Percentiles rank a stretch among this genome's conserved stretches.
phyloP scores from a whole-genome alignment of 2,329 filamentous ascomycete species.

The Trichophyton benhamiae region DNA sequence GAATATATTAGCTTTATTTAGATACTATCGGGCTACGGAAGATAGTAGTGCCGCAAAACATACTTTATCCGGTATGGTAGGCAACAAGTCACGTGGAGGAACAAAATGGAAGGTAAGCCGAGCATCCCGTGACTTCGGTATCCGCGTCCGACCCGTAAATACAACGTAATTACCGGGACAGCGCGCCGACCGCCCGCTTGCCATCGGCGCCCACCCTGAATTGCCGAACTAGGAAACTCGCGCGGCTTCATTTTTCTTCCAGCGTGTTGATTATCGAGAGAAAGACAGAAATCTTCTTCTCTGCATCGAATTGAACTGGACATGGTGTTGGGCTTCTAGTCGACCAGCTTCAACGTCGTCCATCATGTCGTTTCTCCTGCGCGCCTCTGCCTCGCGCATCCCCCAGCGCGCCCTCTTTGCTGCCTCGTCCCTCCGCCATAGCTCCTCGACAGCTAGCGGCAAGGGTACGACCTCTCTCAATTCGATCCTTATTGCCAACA shows the following conservation, averaged over 20 bases:
- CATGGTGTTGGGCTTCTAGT: constrained; percentile 1
- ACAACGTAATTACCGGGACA: background rate
- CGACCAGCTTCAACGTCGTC: constrained; percentile 1
- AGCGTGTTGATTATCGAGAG: background rate
- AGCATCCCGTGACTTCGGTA: background rate
- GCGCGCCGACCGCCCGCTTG: constrained; percentile 6
- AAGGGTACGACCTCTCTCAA: constrained; percentile 37
- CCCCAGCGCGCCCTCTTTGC: constrained; percentile 12
- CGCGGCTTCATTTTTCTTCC: background rate
- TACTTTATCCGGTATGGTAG: too few relatives aligned
- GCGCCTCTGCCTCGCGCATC: constrained; percentile 13
- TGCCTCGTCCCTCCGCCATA: constrained; percentile 8
- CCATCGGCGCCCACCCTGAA: constrained; percentile 3
- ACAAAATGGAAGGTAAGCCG: background rate
- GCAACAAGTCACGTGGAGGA: background rate
- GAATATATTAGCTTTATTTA: too few relatives aligned
- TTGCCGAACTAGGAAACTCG: constrained; percentile 1
- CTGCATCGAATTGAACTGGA: background rate
- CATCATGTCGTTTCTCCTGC: constrained; percentile 13
- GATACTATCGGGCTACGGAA: too few relatives aligned
- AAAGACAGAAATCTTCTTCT: background rate
- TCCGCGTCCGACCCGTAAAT: background rate
- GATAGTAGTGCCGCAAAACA: too few relatives aligned
- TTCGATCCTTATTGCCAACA: constrained; percentile 89
- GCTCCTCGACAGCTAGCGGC: constrained; percentile 8